Base-by-base conservation (phyloP, 1,284 basidiomycete species). In the Trichosporon ovoides region DNA sequence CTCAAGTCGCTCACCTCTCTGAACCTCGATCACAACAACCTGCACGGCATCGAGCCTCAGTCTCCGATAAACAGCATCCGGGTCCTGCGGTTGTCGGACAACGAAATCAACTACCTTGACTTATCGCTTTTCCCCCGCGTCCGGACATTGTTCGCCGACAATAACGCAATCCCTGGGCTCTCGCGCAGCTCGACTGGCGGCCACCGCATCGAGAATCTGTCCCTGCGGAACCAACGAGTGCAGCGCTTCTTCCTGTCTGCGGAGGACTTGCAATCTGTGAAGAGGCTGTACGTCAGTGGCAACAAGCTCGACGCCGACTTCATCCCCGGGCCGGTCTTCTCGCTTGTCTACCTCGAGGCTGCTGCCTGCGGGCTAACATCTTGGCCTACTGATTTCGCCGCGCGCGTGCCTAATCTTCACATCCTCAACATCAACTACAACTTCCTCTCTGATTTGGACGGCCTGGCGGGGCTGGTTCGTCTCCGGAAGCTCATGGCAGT, bases 351-450 rank as follows among this genome's bases (percentile, higher is more conserved):
- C 79, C 82, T 98, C 67, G 95, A 99, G 78, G 81, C 91, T 37
- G 92, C 93, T 12, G 90, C 86, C 48, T 98, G 96, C 75, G 85
- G 90, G 61, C 81, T 98, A 58, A 86, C 85, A 28, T 70, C 73
- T 46, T 83, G 97, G 56, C 92, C 95, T 3, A 67, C 78, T 56
- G 82, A 85, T 37, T 80, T 98, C 60, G 81, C 83, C 36, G 70
- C 73, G 38, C 77, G 89, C 52, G 80, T 87, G 49, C 95, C 95
- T 22, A 97, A 96, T 76, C 79, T 98, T 66, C 87, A 93, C 58
- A 87, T 88, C 60, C 81, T 98, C 72, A 98, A 98, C 79, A 83
- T 95, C 65, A 95, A 96, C 81, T 94, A 94, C 81, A 96, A 96
- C 76, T 95, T 93, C 77, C 72, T 96, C 67, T 84, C 71, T 83